Evolutionary conservation across 768 basidiomycete genomes (phyloP).

Genomic region (Tricholoma flavovirens): DNA sequence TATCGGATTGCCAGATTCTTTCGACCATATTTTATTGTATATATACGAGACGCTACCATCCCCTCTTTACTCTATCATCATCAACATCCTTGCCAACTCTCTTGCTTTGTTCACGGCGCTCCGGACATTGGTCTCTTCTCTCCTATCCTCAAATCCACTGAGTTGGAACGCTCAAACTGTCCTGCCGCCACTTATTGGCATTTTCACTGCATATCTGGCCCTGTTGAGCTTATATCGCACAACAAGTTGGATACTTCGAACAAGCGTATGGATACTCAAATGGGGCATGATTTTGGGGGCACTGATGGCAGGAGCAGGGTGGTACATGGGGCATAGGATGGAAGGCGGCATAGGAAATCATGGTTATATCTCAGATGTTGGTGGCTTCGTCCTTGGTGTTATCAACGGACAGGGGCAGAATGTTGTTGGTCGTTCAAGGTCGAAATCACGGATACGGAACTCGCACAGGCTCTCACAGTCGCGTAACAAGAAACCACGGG

Average conservation of each 20-base stretch:
- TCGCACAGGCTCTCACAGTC: slow-evolving; percentile 13
- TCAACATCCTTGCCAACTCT: slow-evolving; percentile 46
- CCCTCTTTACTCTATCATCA: slow-evolving; percentile 46
- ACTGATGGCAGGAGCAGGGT: slow-evolving; percentile 50
- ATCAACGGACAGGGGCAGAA: slow-evolving; percentile 34
- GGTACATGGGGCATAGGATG: slow-evolving; percentile 38
- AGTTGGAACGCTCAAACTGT: slow-evolving; percentile 65
- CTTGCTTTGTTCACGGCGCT: slow-evolving; percentile 47
- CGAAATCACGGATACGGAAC: slow-evolving; percentile 17
- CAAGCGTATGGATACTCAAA: slow-evolving; percentile 64
- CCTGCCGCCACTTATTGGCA: slow-evolving; percentile 67
- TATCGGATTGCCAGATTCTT: slow-evolving; percentile 37
- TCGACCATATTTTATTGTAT: slow-evolving; percentile 51
- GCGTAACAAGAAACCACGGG: slow-evolving; percentile 27
- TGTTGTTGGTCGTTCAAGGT: slow-evolving; percentile 19
- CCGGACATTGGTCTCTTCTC: slow-evolving; percentile 38
- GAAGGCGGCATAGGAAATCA: slow-evolving; percentile 30
- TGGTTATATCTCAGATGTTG: slow-evolving; percentile 34
- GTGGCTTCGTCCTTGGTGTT: slow-evolving; percentile 35
- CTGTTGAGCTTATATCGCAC: slow-evolving; percentile 76
- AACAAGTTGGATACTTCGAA: slow-evolving; percentile 66
- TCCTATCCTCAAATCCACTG: slow-evolving; percentile 46
- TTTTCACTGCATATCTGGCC: slow-evolving; percentile 70
- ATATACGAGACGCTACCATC: slow-evolving; percentile 50
- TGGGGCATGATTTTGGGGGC: slow-evolving; percentile 62